Evolutionary conservation across 2,329 filamentous ascomycete genomes (phyloP), one percentile per base, ranked within the genome.

Genomic region (Aspergillus neoniger): DNA sequence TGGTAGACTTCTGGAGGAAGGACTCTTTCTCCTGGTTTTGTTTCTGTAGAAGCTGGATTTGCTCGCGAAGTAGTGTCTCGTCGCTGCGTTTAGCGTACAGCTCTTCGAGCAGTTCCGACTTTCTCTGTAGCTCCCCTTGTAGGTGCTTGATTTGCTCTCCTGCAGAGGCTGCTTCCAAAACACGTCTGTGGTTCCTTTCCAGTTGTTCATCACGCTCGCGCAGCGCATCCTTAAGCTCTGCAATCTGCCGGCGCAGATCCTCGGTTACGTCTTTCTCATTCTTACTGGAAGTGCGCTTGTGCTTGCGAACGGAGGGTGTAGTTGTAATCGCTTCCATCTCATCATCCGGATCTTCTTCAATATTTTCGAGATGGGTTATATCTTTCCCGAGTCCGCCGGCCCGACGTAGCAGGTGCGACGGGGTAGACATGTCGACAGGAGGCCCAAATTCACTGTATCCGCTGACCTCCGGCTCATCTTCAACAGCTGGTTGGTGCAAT

Each of bases 391-490:
- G 55, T 1, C 58, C 65, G 39, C 67, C 69, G 5, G 61, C 68
- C 32, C 75, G 62, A 55, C 72, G 73, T 55, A 78, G 62, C 8
- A 79, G 36, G 61, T 78, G 77, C 17, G 76, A 77, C 5, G 77
- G 77, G 0, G 77, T 79, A 1, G 77, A 79, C 73, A 79, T 79
- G 57, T 79, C 77, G 9, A 78, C 67, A 2, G 77, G 76, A 9
- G 76, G 76, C 2, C 74, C 77, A 44, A 78, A 77, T 66, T 79
- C 76, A 49, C 76, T 79, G 55, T 77, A 73, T 51, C 78, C 77
- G 9, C 67, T 72, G 6, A 75, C 65, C 6, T 73, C 72, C 2
- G 63, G 66, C 48, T 74, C 70, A 39, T 74, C 70, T 39, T 74
- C 72, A 5, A 71, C 69, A 4, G 57, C 66, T 4, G 70, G 63